Evolutionary conservation across 768 basidiomycete genomes (phyloP).

Genomic region (Trametes sanguinea): DNA sequence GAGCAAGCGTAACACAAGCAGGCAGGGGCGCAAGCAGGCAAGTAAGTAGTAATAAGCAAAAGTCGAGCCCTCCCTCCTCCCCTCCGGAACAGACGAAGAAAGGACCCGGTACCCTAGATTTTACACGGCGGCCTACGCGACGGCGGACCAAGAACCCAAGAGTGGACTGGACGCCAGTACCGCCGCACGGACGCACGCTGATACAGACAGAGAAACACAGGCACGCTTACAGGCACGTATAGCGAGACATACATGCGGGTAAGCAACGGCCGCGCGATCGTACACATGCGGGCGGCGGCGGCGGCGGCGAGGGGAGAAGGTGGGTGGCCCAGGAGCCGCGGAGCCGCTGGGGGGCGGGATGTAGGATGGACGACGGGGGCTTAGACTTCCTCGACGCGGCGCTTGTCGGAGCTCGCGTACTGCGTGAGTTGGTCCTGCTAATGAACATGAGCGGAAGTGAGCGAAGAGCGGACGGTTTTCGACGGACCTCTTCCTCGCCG

Average conservation of each 20-base stretch:
- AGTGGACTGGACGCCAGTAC: not conserved
- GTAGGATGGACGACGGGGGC: not conserved
- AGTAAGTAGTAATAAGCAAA: not conserved
- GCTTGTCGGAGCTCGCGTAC: conserved; percentile 17
- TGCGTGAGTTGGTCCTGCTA: not conserved
- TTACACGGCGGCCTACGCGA: not conserved
- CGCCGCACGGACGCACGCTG: too few species aligned
- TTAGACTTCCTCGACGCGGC: conserved; percentile 13
- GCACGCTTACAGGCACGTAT: too few species aligned
- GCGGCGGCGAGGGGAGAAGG: not conserved
- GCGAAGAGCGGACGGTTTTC: too few species aligned
- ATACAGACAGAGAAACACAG: not conserved
- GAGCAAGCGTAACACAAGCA: too few species aligned
- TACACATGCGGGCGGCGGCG: not conserved
- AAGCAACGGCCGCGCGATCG: too few species aligned
- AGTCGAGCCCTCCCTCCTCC: not conserved
- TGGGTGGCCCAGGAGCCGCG: not conserved
- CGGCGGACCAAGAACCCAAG: not conserved
- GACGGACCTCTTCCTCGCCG: conserved; percentile 3
- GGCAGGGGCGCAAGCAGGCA: too few species aligned
- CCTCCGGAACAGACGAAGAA: not conserved
- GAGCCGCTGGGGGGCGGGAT: not conserved
- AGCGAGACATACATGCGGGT: too few species aligned
- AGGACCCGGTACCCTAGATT: conserved; percentile 9
- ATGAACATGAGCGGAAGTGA: too few species aligned